These are phyloP conservation scores for Lactifluus subvellereus DNA, from an alignment of 768 basidiomycete species.

Conservation along the genomic window DNA sequence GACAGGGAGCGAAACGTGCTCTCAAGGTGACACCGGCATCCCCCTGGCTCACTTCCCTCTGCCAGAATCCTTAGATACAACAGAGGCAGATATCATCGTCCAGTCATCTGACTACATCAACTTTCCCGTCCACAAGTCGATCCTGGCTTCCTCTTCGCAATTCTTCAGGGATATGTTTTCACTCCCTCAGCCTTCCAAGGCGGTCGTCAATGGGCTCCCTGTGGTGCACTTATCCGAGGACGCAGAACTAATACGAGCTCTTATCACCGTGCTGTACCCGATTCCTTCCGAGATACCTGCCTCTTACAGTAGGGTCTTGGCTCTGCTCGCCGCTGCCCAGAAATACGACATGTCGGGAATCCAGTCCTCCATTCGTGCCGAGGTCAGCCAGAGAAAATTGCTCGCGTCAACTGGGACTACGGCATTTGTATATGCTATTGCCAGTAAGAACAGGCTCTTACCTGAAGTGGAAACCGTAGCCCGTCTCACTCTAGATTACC, in stretches of 20 bases:
- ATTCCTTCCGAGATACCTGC: neutral
- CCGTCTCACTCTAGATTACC: neutral
- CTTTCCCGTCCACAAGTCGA: conserved; percentile 42
- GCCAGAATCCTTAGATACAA: neutral
- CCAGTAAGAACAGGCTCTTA: neutral
- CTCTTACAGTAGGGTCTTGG: neutral
- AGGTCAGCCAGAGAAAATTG: neutral
- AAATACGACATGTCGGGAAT: neutral
- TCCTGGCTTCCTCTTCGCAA: conserved; percentile 39
- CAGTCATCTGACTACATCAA: conserved; percentile 38
- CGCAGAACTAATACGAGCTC: neutral
- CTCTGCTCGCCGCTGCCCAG: neutral
- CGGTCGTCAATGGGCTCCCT: neutral
- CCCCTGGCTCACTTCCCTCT: too few relatives aligned
- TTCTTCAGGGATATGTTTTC: conserved; percentile 30
- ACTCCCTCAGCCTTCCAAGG: neutral
- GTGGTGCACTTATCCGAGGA: neutral
- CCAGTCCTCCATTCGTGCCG: neutral
- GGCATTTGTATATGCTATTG: neutral
- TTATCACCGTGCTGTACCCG: neutral
- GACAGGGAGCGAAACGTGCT: too few relatives aligned
- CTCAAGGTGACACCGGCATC: too few relatives aligned
- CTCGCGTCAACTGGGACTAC: neutral
- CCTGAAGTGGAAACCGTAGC: neutral
- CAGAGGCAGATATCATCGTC: conserved; percentile 37